Evolutionary conservation across 1,284 basidiomycete species (phyloP).

Genomic region (Cutaneotrichosporon mucoides): DNA sequence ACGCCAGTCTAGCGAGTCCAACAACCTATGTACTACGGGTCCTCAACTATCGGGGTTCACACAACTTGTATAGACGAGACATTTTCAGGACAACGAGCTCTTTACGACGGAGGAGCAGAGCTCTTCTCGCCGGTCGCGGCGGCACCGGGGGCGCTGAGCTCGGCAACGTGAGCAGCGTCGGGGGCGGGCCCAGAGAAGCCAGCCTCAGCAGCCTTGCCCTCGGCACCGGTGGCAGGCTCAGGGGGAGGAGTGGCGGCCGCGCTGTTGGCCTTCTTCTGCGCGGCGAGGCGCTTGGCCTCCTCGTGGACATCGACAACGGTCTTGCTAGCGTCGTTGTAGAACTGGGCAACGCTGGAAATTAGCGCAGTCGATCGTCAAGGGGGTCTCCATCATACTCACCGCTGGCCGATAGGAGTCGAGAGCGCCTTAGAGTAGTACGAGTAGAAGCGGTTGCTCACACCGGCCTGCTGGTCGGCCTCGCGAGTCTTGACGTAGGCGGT

Average conservation of each 20-base stretch:
- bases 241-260: not conserved
- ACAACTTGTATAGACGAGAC: not conserved
- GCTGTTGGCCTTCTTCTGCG: constrained; percentile 22
- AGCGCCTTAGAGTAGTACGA: constrained; percentile 78
- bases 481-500: constrained; percentile 63
- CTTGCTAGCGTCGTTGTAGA: constrained; percentile 67
- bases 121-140: not conserved
- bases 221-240: not conserved
- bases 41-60: not conserved
- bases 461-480: constrained; percentile 74
- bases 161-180: not conserved
- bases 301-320: constrained; percentile 59
- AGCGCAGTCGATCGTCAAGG: not conserved
- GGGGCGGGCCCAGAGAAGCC: not conserved
- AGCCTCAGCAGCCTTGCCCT: constrained; percentile 1
- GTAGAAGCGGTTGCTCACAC: constrained; percentile 62
- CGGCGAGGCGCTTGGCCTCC: constrained; percentile 53
- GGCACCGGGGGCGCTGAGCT: not conserved
- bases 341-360: constrained; percentile 44
- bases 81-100: not conserved
- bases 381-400: constrained; percentile 34
- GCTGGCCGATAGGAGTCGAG: constrained; percentile 68
- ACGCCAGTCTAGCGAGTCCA: constrained; percentile 1
- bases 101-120: not conserved
- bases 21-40: not conserved